Evolutionary conservation across 2,329 filamentous ascomycete genomes (phyloP).

Genomic region (Microcera coccophila): DNA sequence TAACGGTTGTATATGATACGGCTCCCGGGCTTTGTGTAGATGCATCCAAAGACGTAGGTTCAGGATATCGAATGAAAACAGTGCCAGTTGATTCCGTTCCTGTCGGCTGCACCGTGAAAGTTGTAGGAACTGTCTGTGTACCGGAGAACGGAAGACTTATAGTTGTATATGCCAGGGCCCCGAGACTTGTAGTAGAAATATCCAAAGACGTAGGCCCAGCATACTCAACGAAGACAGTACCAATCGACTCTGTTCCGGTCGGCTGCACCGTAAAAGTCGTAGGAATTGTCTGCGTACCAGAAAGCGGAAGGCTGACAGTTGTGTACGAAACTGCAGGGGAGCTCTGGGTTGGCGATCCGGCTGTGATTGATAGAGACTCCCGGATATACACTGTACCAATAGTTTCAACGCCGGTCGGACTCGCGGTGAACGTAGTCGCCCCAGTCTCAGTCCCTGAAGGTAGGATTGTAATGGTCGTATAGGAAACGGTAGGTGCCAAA

Average conservation of each 20-base stretch:
- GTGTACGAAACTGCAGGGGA: not conserved
- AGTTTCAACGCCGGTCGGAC: not conserved
- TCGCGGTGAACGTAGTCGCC: not conserved
- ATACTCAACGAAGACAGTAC: not conserved
- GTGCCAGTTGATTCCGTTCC: not conserved
- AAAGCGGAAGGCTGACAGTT: not conserved
- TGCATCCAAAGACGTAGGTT: not conserved
- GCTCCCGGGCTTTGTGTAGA: not conserved
- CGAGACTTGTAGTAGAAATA: not conserved
- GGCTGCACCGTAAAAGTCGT: not conserved
- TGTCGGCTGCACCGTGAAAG: not conserved
- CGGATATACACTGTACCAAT: not conserved
- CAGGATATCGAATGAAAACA: not conserved
- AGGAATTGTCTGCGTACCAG: not conserved
- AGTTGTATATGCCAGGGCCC: not conserved
- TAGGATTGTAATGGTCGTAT: not conserved
- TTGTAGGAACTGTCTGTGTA: not conserved
- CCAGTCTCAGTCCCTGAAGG: not conserved
- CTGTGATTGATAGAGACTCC: not conserved
- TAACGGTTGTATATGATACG: no score
- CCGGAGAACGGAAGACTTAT: not conserved
- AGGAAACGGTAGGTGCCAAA: not conserved
- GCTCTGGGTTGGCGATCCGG: not conserved
- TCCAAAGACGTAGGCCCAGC: not conserved
- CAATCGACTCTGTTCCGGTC: not conserved